A percentile compares a stretch with the other conserved stretches of the same genome.
These are phyloP conservation scores for Letharia columbiana DNA, from an alignment of 495 filamentous ascomycete species.

Conservation along the genomic window DNA sequence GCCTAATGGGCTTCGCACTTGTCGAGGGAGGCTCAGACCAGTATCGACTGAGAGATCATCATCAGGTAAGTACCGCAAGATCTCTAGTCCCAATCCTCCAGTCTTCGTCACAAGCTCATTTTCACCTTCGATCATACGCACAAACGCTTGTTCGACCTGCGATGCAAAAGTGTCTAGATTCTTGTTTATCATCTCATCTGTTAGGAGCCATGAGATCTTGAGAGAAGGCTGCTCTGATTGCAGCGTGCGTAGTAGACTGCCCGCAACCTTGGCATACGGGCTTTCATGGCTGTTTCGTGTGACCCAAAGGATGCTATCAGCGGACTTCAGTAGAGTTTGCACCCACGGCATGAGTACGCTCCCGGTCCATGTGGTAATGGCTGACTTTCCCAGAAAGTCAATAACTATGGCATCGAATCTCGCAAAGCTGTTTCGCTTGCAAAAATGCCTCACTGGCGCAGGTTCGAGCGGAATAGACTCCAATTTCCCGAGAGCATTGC, in stretches of 20 bases:
- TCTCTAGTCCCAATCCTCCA: neutral
- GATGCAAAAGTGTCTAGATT: neutral
- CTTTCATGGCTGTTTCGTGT: constrained; percentile 2
- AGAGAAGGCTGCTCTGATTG: constrained; percentile 24
- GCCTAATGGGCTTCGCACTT: constrained; percentile 1
- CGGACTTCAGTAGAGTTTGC: constrained; percentile 14
- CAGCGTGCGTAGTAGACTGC: constrained; percentile 19
- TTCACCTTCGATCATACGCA: neutral
- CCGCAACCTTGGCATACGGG: constrained; percentile 18
- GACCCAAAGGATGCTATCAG: constrained; percentile 23
- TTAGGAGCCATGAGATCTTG: constrained; percentile 14
- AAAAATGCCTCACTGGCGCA: neutral
- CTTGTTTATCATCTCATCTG: neutral
- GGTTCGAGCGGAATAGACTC: neutral
- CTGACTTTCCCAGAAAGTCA: constrained; percentile 16
- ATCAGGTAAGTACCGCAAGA: constrained; percentile 24
- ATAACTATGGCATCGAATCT: constrained; percentile 20
- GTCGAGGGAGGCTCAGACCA: constrained; percentile 10
- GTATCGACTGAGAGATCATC: constrained; percentile 19
- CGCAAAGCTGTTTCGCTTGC: neutral
- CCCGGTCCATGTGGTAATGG: constrained; percentile 23
- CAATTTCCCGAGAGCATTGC: too few species aligned
- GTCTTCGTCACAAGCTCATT: constrained; percentile 11
- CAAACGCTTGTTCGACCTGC: neutral
- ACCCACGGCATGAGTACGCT: constrained; percentile 21